Base-by-base conservation (phyloP, 225 moss, liverwort and hornwort genomes). In the Sphagnum contortum region DNA sequence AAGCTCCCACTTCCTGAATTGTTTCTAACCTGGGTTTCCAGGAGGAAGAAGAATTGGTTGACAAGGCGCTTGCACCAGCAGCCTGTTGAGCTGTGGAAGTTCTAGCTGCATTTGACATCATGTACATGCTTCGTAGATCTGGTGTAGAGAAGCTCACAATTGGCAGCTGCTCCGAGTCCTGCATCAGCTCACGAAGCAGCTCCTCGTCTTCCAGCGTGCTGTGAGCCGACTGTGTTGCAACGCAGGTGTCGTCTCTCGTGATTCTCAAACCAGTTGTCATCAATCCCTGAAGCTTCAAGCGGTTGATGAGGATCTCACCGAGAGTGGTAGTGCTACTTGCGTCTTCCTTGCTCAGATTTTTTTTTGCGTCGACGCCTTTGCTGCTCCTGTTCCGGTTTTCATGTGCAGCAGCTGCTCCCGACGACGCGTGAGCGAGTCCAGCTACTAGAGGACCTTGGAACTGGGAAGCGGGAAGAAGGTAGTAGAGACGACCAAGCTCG, bases 11-110 rank as follows among this genome's bases (percentile, higher is more conserved):
- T 59, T 76, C 76, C 49, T 71, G 67, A 63, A 76, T 76, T 9
- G 76, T 76, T 60, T 76, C 76, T 48, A 76, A 48, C 68, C 67
- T 57, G 5, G 76, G 76, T 57, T 76, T 76, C 76, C 76, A 76
- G 0, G 29, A 29, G 29, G 29, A 29, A 29, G 29, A 29, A 29
- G 76, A 76, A 68, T 68, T 71, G 55, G 67, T 70, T 48, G 67
- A 57, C n/a, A 63, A 57, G 4, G 71, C 48, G 10, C 11, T 46
- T 14, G 49, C 14, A 29, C 29, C 1, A 29, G 29, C 29, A 29
- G 29, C 29, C 29, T 29, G 29, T 29, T 29, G 29, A 29, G 29
- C 29, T 29, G 29, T 29, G 29, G 29, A 29, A 29, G 29, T 29
- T 29, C 29, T 29, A 29, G 29, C 45, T 72, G 67, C 56, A 7